Conservation (phyloP, 2,329 filamentous ascomycete species). For the Magnaporthiopsis rhizophila region DNA sequence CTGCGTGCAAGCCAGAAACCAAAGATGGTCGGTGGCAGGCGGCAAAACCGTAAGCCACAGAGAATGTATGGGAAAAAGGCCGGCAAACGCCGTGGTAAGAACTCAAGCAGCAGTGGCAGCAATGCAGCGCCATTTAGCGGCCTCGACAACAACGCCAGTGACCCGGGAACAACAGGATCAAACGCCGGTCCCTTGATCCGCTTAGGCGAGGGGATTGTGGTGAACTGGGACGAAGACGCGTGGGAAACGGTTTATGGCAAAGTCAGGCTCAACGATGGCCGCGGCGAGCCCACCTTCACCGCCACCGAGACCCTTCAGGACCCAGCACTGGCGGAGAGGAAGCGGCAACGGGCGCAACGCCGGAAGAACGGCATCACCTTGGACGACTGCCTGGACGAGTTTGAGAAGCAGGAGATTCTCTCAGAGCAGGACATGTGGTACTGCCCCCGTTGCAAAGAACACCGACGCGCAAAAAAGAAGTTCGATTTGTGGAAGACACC, state of each 20-base stretch:
- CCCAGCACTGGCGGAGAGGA: conserved; percentile 55
- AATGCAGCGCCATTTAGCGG: conserved; percentile 19
- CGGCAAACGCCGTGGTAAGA: conserved; percentile 39
- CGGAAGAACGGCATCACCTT: conserved; percentile 71
- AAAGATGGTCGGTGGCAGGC: conserved; percentile 3
- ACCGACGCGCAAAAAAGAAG: conserved; percentile 87
- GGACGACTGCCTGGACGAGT: conserved; percentile 88
- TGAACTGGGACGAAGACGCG: conserved; percentile 73
- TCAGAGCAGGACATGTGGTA: conserved; percentile 98
- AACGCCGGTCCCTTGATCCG: conserved; percentile 60
- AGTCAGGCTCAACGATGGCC: conserved; percentile 37
- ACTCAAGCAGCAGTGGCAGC: conserved; percentile 24
- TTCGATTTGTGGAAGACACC: conserved; percentile 96
- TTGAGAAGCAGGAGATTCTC: conserved; percentile 85
- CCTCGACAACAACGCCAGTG: conserved; percentile 18
- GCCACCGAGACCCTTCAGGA: conserved; percentile 47
- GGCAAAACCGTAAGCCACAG: conserved; percentile 23
- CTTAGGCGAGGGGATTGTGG: conserved; percentile 74
- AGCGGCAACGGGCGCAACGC: conserved; percentile 55
- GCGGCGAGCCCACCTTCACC: conserved; percentile 53
- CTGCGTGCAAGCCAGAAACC: conserved; percentile 1
- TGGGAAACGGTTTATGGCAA: conserved; percentile 63
- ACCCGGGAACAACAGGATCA: conserved; percentile 17
- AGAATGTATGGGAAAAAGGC: conserved; percentile 39
- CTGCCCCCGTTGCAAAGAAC: conserved; percentile 90